phyloP scores from a whole-genome alignment of 2,329 filamentous ascomycete genomes.

The Colletotrichum eremochloae region DNA sequence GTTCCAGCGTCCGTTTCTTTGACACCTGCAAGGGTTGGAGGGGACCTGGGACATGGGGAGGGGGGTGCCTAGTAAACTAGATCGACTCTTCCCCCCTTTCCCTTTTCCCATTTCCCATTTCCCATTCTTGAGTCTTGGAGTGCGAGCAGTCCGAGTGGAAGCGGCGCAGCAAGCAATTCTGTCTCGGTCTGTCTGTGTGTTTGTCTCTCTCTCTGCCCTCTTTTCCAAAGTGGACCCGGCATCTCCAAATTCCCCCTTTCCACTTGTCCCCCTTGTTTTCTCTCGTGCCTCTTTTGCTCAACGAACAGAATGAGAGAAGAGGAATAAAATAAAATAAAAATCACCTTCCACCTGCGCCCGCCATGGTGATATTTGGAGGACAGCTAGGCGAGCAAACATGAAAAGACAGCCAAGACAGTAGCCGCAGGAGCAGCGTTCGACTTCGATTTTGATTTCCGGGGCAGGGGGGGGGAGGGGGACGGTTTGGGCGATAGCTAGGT shows the following conservation, averaged over 20 bases:
- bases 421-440: too few relatives aligned
- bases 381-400: too few relatives aligned
- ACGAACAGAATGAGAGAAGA: too few relatives aligned
- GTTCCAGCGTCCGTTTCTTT: constrained; percentile 1
- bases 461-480: too few relatives aligned
- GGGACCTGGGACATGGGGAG: background rate
- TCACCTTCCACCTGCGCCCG: too few relatives aligned
- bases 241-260: background rate
- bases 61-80: too few relatives aligned
- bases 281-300: background rate
- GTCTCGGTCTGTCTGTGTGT: background rate
- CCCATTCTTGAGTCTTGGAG: background rate
- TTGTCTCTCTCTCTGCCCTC: background rate
- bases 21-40: constrained; percentile 12
- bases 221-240: background rate
- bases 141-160: background rate
- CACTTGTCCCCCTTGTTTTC: background rate
- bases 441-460: too few relatives aligned
- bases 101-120: background rate
- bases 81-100: too few relatives aligned
- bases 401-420: too few relatives aligned
- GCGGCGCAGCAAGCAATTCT: constrained; percentile 4
- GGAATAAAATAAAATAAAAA: too few relatives aligned
- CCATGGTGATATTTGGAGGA: too few relatives aligned
- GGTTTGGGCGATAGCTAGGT: too few relatives aligned